Evolutionary conservation across 2,329 filamentous ascomycete genomes (phyloP).

Genomic region (Penicillium sclerotigenum): DNA sequence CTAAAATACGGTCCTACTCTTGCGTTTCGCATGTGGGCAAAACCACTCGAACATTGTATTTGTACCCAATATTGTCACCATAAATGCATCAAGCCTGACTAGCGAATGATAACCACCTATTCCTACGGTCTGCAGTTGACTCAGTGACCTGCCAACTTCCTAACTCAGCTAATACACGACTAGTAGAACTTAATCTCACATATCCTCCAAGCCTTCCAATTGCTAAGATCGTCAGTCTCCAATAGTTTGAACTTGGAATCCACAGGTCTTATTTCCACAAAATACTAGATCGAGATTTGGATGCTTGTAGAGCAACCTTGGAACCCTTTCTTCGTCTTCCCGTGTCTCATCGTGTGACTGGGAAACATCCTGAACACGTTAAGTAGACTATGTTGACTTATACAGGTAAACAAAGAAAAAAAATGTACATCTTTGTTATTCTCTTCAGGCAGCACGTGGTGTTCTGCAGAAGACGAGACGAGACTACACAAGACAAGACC

Average conservation of each 20-base stretch:
- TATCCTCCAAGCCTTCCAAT: background rate
- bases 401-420: background rate
- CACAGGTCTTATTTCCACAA: rapidly evolving
- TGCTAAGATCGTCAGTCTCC: background rate
- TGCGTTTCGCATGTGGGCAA: background rate
- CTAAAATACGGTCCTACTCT: background rate
- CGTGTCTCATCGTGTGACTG: background rate
- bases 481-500: background rate
- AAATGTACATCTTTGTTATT: background rate
- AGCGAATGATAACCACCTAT: background rate
- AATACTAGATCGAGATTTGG: background rate
- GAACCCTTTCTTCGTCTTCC: background rate
- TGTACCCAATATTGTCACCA: background rate
- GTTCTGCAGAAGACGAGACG: background rate
- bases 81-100: background rate
- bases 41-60: background rate
- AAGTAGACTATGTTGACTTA: background rate
- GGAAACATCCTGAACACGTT: background rate
- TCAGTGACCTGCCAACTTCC: background rate
- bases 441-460: background rate
- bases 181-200: background rate
- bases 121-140: background rate
- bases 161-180: background rate
- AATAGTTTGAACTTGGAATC: background rate
- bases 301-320: background rate